A percentile compares a stretch with the other conserved stretches of the same genome.
These are phyloP conservation scores for Aspergillus clavatus DNA, from an alignment of 2,329 filamentous ascomycete genomes.

Conservation along the genomic window DNA sequence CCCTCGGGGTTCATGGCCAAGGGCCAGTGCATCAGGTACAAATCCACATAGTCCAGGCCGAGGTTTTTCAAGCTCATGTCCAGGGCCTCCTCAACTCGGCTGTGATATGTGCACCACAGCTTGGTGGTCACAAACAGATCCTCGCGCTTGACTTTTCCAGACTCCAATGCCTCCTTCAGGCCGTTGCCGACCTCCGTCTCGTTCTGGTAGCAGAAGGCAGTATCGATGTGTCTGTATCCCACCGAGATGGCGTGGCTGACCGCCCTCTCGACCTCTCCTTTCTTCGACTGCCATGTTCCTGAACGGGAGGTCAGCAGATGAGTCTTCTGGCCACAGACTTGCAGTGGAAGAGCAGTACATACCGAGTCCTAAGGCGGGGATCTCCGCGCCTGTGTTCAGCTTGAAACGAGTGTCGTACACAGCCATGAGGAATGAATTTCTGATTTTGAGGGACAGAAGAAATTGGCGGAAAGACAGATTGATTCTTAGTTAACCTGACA, in stretches of 20 bases:
- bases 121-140: conserved; percentile 83
- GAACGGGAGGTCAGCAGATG: conserved; percentile 3
- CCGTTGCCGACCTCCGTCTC: conserved; percentile 78
- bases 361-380: conserved; percentile 62
- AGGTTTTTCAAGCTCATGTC: conserved; percentile 68
- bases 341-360: conserved; percentile 18
- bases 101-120: conserved; percentile 77
- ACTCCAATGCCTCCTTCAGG: conserved; percentile 65
- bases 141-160: conserved; percentile 66
- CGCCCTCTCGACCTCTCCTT: conserved; percentile 55
- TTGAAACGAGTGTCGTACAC: conserved; percentile 51
- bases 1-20: conserved; percentile 71
- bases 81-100: conserved; percentile 62
- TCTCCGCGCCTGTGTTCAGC: conserved; percentile 60
- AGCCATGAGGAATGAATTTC: conserved; percentile 48
- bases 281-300: conserved; percentile 63
- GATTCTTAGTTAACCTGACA: neutral
- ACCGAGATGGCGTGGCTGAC: conserved; percentile 53
- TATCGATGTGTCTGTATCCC: conserved; percentile 41
- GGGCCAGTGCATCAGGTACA: conserved; percentile 81
- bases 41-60: conserved; percentile 74
- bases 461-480: neutral
- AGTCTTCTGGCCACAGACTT: neutral
- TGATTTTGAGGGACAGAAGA: conserved; percentile 2
- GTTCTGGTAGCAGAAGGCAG: conserved; percentile 45